A percentile compares a stretch with the other conserved stretches of the same genome.
Conservation (phyloP, 164 flowering plant species). For the Magnolia officinalis region DNA sequence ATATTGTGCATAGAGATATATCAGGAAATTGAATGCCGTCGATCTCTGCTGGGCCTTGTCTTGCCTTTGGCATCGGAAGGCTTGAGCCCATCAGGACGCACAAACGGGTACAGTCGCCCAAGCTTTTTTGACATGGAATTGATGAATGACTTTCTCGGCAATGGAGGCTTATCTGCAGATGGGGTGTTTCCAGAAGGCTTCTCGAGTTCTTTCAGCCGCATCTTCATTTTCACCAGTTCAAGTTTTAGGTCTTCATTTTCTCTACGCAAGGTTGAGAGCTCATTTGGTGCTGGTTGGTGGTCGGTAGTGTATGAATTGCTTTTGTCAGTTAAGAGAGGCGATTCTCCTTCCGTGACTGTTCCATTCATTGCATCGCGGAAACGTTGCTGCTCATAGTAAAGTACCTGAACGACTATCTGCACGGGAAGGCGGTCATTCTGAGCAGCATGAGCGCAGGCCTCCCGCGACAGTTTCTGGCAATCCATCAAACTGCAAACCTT, state of each 20-base stretch:
- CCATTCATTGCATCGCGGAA: conserved; percentile 60
- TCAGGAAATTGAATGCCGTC: conserved; percentile 88
- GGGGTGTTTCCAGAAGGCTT: conserved; percentile 24
- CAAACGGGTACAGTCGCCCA: conserved; percentile 59
- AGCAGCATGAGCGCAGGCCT: conserved; percentile 96
- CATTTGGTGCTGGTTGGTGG: conserved; percentile 33
- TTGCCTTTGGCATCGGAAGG: conserved; percentile 36
- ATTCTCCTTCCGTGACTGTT: conserved; percentile 19
- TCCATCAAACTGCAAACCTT: conserved; percentile 91
- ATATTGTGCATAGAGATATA: neutral
- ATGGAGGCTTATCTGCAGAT: conserved; percentile 16
- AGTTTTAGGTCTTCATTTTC: conserved; percentile 82
- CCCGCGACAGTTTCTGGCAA: conserved; percentile 85
- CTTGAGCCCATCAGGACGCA: conserved; percentile 44
- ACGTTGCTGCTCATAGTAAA: conserved; percentile 92
- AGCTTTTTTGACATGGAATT: conserved; percentile 69
- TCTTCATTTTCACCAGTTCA: conserved; percentile 60
- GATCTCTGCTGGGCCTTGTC: conserved; percentile 47
- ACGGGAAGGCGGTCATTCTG: conserved; percentile 93
- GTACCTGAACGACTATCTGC: conserved; percentile 92
- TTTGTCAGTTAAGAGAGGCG: conserved; percentile 34
- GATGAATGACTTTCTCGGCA: conserved; percentile 62
- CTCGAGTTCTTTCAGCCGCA: conserved; percentile 66
- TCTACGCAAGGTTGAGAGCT: conserved; percentile 43
- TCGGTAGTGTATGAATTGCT: conserved; percentile 27